Evolutionary conservation across 129 eudicot genomes (phyloP), one percentile per base, ranked within the genome.

Genomic region (Deinandra increscens): DNA sequence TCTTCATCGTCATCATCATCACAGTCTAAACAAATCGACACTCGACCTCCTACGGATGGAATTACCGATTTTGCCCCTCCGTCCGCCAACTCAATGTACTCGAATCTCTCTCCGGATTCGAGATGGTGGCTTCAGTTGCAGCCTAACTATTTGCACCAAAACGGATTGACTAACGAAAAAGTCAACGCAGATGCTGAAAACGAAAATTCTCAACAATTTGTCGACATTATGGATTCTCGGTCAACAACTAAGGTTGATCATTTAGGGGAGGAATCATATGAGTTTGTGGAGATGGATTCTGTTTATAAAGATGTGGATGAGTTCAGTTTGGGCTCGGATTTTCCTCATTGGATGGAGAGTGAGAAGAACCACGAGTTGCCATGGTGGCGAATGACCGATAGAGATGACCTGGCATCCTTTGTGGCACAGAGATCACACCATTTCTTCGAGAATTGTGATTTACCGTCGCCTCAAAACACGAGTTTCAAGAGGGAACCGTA

Each of bases 371-470:
- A 60, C 9, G 75, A 77, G 31, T 68, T 73, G 73, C 95, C 95
- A 3, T 92, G 98, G 98, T 92, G 98, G 98, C 87, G 88, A 36
- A 84, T 76, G 72, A 80, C 98, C 8, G 96, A 88, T 75, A 78
- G 75, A 43, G 91, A 83, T 69, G 96, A 92, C 37, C 60, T 92
- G 83, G 96, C 95, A 7, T 82, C 83, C 0, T 84, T 84, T 46
- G 98, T 92, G 70, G 83, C 98, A 10, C 86, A 82, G 44, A 88
- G 80, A 66, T 92, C 98, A 5, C 78, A 60, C 45, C 86, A 67
- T 68, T 79, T 78, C 70, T 61, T 92, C 4, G 98, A 88, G 60
- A 92, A 92, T 71, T 92, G 98, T 68, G 98, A 92, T 81, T 96
- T 92, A 60, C 98, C 98, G 33, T 87, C 73, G 45, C 95, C 96